Evolutionary conservation across 169 alveolate species (phyloP).

Genomic region (Plasmodium malariae): DNA sequence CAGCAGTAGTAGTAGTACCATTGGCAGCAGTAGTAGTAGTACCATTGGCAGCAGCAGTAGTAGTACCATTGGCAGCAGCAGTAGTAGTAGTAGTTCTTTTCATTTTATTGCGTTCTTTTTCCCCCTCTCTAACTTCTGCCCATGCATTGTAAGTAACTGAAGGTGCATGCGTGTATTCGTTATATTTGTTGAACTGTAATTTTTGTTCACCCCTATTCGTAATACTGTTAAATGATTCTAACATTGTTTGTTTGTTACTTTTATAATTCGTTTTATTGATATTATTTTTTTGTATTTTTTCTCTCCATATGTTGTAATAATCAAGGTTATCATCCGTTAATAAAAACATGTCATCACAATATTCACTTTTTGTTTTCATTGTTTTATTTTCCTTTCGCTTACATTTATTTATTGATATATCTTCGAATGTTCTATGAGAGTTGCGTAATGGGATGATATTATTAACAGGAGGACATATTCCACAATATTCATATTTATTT

Average conservation of each 20-base stretch:
- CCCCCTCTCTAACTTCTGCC: not conserved
- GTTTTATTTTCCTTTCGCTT: not conserved
- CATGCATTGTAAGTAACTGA: not conserved
- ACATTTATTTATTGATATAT: not conserved
- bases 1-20: too few relatives aligned
- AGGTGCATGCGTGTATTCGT: not conserved
- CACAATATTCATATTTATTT: not conserved
- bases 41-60: too few relatives aligned
- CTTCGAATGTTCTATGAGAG: not conserved
- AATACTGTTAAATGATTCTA: not conserved
- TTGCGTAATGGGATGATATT: not conserved
- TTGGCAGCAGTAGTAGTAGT: too few relatives aligned
- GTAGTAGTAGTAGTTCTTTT: too few relatives aligned
- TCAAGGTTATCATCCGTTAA: slow-evolving; percentile 53
- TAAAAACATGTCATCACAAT: slow-evolving; percentile 5
- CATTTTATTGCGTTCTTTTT: too few relatives aligned
- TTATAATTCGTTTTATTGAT: not conserved
- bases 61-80: too few relatives aligned
- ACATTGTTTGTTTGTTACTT: not conserved
- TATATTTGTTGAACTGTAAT: not conserved
- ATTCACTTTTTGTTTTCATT: slow-evolving; percentile 5
- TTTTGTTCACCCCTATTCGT: not conserved
- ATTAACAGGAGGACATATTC: not conserved
- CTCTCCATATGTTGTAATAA: not conserved
- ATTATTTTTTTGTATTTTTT: not conserved